Percentiles rank a stretch among this genome's conserved stretches.
Evolutionary conservation across 163 green algal species (phyloP).

Genomic region (Volvox carteri): DNA sequence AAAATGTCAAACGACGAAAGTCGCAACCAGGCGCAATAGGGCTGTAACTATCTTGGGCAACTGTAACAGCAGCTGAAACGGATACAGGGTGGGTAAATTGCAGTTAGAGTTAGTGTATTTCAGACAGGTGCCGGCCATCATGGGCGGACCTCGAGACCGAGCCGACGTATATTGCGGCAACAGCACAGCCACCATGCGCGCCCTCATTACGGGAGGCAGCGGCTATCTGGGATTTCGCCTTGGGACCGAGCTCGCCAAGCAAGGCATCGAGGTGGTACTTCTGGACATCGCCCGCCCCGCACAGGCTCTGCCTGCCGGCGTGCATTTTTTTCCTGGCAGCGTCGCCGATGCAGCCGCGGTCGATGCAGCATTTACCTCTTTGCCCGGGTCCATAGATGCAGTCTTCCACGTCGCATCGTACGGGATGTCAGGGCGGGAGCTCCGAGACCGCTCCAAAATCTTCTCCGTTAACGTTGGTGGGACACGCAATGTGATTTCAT

Average conservation of each 20-base stretch:
- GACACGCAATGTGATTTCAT: slow-evolving; percentile 41
- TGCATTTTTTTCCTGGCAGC: slow-evolving; percentile 15
- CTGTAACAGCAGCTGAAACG: too few relatives aligned
- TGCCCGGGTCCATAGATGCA: not conserved
- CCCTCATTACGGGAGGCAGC: slow-evolving; percentile 49
- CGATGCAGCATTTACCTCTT: not conserved
- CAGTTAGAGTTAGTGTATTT: too few relatives aligned
- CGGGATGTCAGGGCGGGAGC: slow-evolving; percentile 61
- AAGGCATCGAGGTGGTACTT: slow-evolving; percentile 15
- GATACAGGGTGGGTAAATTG: too few relatives aligned
- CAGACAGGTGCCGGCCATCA: not conserved
- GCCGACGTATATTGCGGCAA: not conserved
- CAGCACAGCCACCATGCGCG: not conserved
- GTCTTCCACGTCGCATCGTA: slow-evolving; percentile 62
- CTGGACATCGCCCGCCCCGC: slow-evolving; percentile 2
- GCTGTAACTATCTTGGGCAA: too few relatives aligned
- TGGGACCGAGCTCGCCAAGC: not conserved
- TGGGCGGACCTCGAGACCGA: not conserved
- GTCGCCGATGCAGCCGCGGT: slow-evolving; percentile 35
- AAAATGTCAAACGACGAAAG: too few relatives aligned
- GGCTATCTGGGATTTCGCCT: slow-evolving; percentile 53
- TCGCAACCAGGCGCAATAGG: too few relatives aligned
- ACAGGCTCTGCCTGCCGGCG: not conserved
- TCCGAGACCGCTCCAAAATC: slow-evolving; percentile 35
- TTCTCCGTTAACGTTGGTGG: slow-evolving; percentile 53